Evolutionary conservation across 805 yeast species (phyloP), one percentile per base, ranked within the genome.

Genomic region (Babjeviella inositovora): DNA sequence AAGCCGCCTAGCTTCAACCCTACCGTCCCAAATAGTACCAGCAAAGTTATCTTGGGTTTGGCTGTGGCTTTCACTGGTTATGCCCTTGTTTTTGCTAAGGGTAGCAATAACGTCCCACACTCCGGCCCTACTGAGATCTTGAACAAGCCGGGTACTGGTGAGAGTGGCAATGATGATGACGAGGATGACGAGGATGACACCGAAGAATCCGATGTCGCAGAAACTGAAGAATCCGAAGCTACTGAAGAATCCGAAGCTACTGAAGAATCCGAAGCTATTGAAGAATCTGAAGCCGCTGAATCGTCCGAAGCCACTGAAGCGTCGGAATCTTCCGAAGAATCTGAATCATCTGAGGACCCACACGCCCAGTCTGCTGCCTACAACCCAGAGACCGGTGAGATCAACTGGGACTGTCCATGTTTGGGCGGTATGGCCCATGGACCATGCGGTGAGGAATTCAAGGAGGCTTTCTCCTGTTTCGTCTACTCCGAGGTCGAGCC

Each of bases 321-420:
- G 8, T 12, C 11, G n/a, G 17, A 10, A 12, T 22, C n/a, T 15
- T 15, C 23, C 13, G 11, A 23, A 12, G 25, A 21, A 13, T 9
- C n/a, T 2, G 13, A 14, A n/a, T 12, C 22, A 3, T 19, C 23
- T 23, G 54, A 42, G 23, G 49, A 42, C 19, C 57, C 52, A 20
- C 62, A 50, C 20, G 50, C 52, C 11, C 55, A 47, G 31, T 52
- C 58, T 30, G 77, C 82, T 18, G 95, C 97, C 4, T 87, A 70
- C 52, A 70, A 87, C 54, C 96, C 96, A 15, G 93, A 80, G 40
- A 90, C 98, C 3, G 98, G 98, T 15, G 97, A 87, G 47, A 90
- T 90, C 53, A 87, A 90, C 67, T 90, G 98, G 98, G 97, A 90
- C 44, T 90, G 98, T 50, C 97, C 98, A n/a, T 87, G 97, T 50